These are phyloP conservation scores for Peronospora destructor DNA, from an alignment of 352 stramenopile species.

Conservation along the genomic window DNA sequence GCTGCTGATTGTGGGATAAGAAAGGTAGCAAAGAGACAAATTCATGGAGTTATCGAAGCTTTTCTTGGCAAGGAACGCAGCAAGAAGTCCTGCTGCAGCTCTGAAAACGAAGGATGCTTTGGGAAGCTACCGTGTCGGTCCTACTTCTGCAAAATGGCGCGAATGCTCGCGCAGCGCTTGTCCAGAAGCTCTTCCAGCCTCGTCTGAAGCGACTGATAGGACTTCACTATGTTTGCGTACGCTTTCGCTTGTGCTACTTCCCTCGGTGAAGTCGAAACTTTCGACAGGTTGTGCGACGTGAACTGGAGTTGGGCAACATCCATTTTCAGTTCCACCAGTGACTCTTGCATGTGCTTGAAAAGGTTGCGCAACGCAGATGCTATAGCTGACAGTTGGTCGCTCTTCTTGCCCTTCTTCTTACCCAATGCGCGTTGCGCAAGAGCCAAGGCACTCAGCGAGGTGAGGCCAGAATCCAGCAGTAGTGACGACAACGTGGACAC, in stretches of 20 bases:
- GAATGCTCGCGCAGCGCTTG: slow-evolving; percentile 30
- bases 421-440: slow-evolving; percentile 30
- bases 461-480: slow-evolving; percentile 54
- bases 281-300: neutral
- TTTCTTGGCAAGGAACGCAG: neutral
- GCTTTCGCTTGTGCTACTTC: slow-evolving; percentile 26
- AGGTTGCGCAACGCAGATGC: slow-evolving; percentile 37
- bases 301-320: slow-evolving; percentile 34
- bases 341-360: slow-evolving; percentile 60
- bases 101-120: neutral
- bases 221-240: slow-evolving; percentile 32
- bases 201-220: slow-evolving; percentile 33
- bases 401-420: slow-evolving; percentile 73
- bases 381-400: slow-evolving; percentile 28
- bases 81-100: too few species aligned
- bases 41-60: neutral
- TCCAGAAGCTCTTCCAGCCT: slow-evolving; percentile 31
- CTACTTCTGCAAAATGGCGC: slow-evolving; percentile 42
- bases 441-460: slow-evolving; percentile 42
- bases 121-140: neutral
- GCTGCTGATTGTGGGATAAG: too few species aligned
- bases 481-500: slow-evolving; percentile 47
- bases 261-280: neutral
- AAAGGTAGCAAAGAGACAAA: too few species aligned
- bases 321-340: slow-evolving; percentile 31